phyloP scores from a whole-genome alignment of 1,284 basidiomycete genomes.

The Trametes polyzona region DNA sequence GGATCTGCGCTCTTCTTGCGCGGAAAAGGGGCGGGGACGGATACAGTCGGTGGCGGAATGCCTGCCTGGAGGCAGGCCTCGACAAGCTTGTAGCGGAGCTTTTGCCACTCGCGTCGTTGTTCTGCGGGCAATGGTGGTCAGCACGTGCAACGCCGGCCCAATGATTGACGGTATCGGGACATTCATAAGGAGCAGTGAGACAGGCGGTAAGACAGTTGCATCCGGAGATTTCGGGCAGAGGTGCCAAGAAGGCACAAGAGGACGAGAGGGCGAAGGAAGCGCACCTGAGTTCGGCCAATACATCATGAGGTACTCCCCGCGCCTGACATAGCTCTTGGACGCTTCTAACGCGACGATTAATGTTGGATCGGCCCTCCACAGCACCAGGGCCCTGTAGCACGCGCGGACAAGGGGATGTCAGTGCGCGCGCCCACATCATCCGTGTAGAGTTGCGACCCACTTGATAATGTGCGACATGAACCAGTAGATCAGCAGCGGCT shows the following conservation, averaged over 20 bases:
- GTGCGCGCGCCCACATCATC: too few species aligned
- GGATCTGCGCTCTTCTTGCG: too few species aligned
- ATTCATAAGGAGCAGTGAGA: neutral
- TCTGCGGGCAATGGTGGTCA: neutral
- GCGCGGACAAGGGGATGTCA: too few species aligned
- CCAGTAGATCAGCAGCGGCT: conserved; percentile 76
- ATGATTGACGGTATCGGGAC: neutral
- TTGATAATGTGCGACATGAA: conserved; percentile 75
- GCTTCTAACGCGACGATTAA: conserved; percentile 67
- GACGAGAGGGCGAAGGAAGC: conserved; percentile 20
- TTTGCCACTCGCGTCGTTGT: conserved; percentile 20
- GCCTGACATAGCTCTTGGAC: conserved; percentile 60
- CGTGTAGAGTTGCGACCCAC: conserved; percentile 37
- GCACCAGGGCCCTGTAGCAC: conserved; percentile 54
- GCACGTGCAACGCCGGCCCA: neutral
- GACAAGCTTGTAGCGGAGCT: conserved; percentile 20
- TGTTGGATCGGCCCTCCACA: conserved; percentile 66
- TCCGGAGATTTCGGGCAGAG: neutral
- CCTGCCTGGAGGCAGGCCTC: conserved; percentile 20
- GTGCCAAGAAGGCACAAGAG: neutral
- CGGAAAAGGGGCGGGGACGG: conserved; percentile 12
- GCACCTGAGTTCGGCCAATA: conserved; percentile 71
- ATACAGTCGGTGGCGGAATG: conserved; percentile 11
- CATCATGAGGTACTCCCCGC: conserved; percentile 65
- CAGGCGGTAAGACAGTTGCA: neutral